phyloP scores from a whole-genome alignment of 2,329 filamentous ascomycete genomes.

The Alternaria sp. region DNA sequence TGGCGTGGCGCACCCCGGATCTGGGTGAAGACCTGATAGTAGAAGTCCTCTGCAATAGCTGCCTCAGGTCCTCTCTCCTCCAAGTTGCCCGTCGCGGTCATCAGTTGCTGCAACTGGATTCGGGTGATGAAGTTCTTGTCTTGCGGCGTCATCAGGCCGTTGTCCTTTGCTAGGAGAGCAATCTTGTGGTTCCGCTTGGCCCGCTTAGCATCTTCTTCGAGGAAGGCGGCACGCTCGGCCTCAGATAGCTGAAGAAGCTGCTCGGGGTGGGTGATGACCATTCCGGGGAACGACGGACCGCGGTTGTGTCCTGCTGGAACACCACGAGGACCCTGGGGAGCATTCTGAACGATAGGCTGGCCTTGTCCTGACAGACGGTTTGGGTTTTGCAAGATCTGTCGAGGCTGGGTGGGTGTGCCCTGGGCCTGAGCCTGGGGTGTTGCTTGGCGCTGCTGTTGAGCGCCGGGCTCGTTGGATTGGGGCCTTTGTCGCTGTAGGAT shows the following conservation, averaged over 20 bases:
- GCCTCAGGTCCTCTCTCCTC: conserved; percentile 81
- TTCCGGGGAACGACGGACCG: conserved; percentile 57
- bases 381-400: conserved; percentile 81
- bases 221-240: conserved; percentile 80
- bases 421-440: conserved; percentile 47
- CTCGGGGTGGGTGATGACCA: conserved; percentile 70
- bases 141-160: conserved; percentile 97
- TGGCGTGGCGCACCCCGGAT: conserved; percentile 89
- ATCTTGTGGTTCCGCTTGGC: conserved; percentile 99
- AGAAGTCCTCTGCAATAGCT: conserved; percentile 90
- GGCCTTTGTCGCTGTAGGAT: conserved; percentile 46
- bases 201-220: conserved; percentile 90
- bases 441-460: conserved; percentile 34
- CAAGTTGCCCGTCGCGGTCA: conserved; percentile 87
- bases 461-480: conserved; percentile 23
- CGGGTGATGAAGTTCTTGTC: conserved; percentile 99
- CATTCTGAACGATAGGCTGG: conserved; percentile 44
- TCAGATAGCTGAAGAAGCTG: conserved; percentile 80
- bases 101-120: conserved; percentile 95
- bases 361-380: conserved; percentile 63
- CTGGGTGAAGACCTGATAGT: conserved; percentile 96
- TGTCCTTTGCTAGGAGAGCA: conserved; percentile 88
- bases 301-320: conserved; percentile 47
- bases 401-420: conserved; percentile 58
- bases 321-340: conserved; percentile 36